These are phyloP conservation scores for Alternaria atra DNA, from an alignment of 2,329 filamentous ascomycete species.

Conservation along the genomic window DNA sequence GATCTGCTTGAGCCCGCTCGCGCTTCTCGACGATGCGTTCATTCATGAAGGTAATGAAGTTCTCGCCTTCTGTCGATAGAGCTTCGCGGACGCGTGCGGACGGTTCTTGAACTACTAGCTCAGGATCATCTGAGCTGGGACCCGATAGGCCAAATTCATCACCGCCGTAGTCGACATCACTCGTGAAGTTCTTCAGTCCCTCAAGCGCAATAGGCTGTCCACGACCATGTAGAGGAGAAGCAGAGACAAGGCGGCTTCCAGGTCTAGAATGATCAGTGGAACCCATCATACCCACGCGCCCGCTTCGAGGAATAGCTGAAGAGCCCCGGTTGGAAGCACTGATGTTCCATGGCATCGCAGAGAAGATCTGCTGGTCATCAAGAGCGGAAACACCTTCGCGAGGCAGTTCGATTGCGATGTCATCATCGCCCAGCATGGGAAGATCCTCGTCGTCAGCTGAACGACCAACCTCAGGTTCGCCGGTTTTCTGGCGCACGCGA, in stretches of 20 bases:
- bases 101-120: slow-evolving; percentile 13
- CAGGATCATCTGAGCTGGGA: slow-evolving; percentile 31
- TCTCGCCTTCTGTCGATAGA: slow-evolving; percentile 67
- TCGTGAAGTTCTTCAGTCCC: slow-evolving; percentile 40
- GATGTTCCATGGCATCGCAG: slow-evolving; percentile 75
- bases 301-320: slow-evolving; percentile 51
- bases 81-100: slow-evolving; percentile 59
- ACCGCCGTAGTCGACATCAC: slow-evolving; percentile 39
- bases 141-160: slow-evolving; percentile 28
- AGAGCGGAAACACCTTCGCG: slow-evolving; percentile 73
- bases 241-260: slow-evolving; percentile 64
- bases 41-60: slow-evolving; percentile 70
- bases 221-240: slow-evolving; percentile 69
- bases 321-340: slow-evolving; percentile 65
- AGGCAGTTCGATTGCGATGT: slow-evolving; percentile 76
- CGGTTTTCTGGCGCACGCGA: slow-evolving; percentile 43
- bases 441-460: slow-evolving; percentile 48
- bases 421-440: slow-evolving; percentile 50
- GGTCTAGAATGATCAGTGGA: slow-evolving; percentile 48
- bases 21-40: slow-evolving; percentile 55
- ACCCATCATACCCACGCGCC: slow-evolving; percentile 53
- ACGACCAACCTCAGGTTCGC: slow-evolving; percentile 47
- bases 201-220: slow-evolving; percentile 45
- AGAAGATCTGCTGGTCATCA: slow-evolving; percentile 71
- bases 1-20: slow-evolving; percentile 15